Percentiles rank a stretch among this genome's conserved stretches.
phyloP scores from a whole-genome alignment of 495 filamentous ascomycete genomes.

The Penicillium antarcticum region DNA sequence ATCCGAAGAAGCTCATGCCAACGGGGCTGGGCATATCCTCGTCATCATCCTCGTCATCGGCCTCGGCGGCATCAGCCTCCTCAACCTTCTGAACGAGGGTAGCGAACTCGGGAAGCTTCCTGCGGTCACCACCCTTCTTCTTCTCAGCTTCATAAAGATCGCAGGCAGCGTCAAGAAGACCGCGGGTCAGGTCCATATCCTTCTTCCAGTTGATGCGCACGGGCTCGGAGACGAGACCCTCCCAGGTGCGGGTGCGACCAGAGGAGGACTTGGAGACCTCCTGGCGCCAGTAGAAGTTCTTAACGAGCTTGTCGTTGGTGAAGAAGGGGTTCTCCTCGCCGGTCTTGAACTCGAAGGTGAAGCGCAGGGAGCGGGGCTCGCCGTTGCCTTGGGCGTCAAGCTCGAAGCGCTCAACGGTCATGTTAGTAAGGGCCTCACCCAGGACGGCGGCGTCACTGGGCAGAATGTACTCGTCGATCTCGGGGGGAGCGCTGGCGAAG shows the following conservation, averaged over 20 bases:
- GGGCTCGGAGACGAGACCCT: slow-evolving; percentile 77
- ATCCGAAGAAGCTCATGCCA: slow-evolving; percentile 76
- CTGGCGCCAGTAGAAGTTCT: slow-evolving; percentile 82
- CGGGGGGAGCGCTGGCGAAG: slow-evolving; percentile 74
- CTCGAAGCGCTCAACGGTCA: slow-evolving; percentile 77
- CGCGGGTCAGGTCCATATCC: slow-evolving; percentile 76
- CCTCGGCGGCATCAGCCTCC: slow-evolving; percentile 18
- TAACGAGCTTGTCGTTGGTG: slow-evolving; percentile 69
- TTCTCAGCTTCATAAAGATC: slow-evolving; percentile 65
- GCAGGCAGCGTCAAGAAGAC: slow-evolving; percentile 68
- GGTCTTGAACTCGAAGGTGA: slow-evolving; percentile 43
- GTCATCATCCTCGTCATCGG: slow-evolving; percentile 44
- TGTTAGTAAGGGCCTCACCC: slow-evolving; percentile 51
- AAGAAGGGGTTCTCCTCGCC: slow-evolving; percentile 68
- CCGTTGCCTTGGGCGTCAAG: slow-evolving; percentile 55
- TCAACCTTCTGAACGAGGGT: slow-evolving; percentile 45
- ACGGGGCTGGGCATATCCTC: slow-evolving; percentile 53
- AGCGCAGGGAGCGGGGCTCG: slow-evolving; percentile 46
- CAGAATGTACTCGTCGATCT: slow-evolving; percentile 82
- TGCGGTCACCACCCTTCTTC: slow-evolving; percentile 38
- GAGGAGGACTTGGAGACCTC: slow-evolving; percentile 29
- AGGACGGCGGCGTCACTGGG: slow-evolving; percentile 70
- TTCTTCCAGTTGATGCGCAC: slow-evolving; percentile 86
- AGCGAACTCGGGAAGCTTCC: slow-evolving; percentile 48
- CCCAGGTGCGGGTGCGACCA: slow-evolving; percentile 55